A percentile compares a stretch with the other conserved stretches of the same genome.
Conservation (phyloP, 179 eudicot species). For the Carnegiea gigantea region DNA sequence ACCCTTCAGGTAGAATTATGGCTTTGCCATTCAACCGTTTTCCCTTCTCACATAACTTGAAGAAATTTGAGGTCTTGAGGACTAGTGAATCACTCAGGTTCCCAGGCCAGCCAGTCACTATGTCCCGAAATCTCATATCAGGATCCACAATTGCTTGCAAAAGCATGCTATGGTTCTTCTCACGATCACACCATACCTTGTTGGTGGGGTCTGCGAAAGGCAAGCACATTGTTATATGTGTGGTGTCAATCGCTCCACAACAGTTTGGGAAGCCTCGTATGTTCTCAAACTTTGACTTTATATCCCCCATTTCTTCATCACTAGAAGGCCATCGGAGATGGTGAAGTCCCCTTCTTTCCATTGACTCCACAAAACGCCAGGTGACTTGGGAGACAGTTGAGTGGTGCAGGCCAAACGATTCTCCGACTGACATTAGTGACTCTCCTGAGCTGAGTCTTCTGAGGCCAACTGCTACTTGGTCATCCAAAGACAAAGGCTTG, state of each 20-base stretch:
- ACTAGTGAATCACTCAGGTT: slow-evolving; percentile 58
- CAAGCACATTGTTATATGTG: slow-evolving; percentile 69
- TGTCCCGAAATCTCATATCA: slow-evolving; percentile 66
- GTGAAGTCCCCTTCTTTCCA: slow-evolving; percentile 67
- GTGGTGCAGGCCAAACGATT: slow-evolving; percentile 62
- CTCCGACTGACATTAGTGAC: slow-evolving; percentile 61
- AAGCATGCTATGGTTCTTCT: slow-evolving; percentile 76
- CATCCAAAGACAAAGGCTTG: slow-evolving; percentile 50
- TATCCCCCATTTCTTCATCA: slow-evolving; percentile 46
- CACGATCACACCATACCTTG: slow-evolving; percentile 68
- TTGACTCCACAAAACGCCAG: slow-evolving; percentile 87
- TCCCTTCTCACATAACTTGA: slow-evolving; percentile 56
- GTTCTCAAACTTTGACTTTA: slow-evolving; percentile 67
- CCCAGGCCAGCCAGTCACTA: slow-evolving; percentile 90
- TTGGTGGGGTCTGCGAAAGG: slow-evolving; percentile 50
- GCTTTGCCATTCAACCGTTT: slow-evolving; percentile 57
- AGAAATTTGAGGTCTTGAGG: slow-evolving; percentile 59
- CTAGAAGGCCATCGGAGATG: slow-evolving; percentile 81
- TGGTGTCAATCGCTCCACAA: slow-evolving; percentile 83
- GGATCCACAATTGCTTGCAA: slow-evolving; percentile 89
- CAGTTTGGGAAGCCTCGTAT: slow-evolving; percentile 81
- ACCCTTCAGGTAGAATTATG: slow-evolving; percentile 40
- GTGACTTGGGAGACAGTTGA: slow-evolving; percentile 83
- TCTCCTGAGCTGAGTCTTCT: slow-evolving; percentile 81
- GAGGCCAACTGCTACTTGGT: slow-evolving; percentile 81